Evolutionary conservation across 2,329 filamentous ascomycete species (phyloP).

Genomic region (Chrysosporium queenslandicum): DNA sequence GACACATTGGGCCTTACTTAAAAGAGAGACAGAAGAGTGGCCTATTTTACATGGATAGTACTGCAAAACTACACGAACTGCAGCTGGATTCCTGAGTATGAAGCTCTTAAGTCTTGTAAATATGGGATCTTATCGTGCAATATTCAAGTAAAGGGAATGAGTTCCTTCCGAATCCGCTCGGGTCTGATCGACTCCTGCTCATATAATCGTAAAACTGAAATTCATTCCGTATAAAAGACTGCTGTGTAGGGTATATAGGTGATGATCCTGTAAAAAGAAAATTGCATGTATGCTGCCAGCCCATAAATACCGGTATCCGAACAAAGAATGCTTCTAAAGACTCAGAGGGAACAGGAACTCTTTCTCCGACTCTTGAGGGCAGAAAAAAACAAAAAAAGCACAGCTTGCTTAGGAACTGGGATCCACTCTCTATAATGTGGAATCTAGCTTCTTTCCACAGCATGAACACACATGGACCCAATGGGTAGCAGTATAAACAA

Average conservation of each 20-base stretch:
- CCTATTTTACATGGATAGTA: no score
- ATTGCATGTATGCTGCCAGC: not conserved
- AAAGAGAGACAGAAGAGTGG: no score
- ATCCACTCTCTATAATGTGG: conserved; percentile 3
- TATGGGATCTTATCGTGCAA: no score
- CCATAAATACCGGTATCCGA: not conserved
- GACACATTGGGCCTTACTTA: no score
- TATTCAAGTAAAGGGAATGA: no score
- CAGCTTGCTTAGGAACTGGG: not conserved
- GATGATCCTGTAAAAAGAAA: not conserved
- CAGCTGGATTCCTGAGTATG: no score
- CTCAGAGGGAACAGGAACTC: not conserved
- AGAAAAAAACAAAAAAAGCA: not conserved
- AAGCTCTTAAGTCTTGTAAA: no score
- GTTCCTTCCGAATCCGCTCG: not conserved
- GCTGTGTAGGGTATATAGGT: conserved; percentile 1
- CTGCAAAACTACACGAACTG: no score
- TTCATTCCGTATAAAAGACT: not conserved
- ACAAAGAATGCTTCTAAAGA: not conserved
- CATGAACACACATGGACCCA: not conserved
- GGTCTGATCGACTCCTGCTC: not conserved
- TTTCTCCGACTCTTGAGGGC: not conserved
- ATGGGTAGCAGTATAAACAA: not conserved
- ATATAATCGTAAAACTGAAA: not conserved
- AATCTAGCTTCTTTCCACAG: not conserved